Conservation (phyloP, 176 grass and related monocot genomes). For the Hyparrhenia diplandra region DNA sequence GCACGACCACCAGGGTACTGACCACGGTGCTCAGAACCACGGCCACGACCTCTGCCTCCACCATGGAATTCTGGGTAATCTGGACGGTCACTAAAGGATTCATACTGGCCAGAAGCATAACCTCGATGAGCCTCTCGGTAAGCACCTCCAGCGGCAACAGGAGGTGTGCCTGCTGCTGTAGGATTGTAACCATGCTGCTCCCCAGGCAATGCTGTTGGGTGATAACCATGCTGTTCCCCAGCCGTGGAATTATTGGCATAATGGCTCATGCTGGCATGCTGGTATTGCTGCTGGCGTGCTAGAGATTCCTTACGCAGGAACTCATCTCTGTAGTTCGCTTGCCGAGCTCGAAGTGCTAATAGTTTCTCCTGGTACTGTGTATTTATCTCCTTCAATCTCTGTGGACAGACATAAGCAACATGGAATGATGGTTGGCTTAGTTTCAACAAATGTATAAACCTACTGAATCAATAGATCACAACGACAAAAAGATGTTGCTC, state of each 20-base stretch:
- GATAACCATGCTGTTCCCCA: slow-evolving; percentile 40
- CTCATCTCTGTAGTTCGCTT: slow-evolving; percentile 70
- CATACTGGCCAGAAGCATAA: slow-evolving; percentile 51
- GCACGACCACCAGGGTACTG: slow-evolving; percentile 65
- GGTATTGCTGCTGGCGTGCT: slow-evolving; percentile 78
- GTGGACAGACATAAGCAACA: slow-evolving; percentile 26
- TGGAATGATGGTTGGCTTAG: neutral
- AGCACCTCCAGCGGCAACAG: slow-evolving; percentile 17
- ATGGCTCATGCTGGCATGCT: slow-evolving; percentile 52
- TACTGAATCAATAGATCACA: neutral
- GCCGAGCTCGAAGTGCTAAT: slow-evolving; percentile 52
- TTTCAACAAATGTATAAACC: neutral
- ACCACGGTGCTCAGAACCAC: slow-evolving; percentile 41
- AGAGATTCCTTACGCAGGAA: slow-evolving; percentile 76
- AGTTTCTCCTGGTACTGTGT: slow-evolving; percentile 73
- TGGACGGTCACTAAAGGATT: slow-evolving; percentile 35
- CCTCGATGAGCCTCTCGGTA: slow-evolving; percentile 51
- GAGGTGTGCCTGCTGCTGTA: slow-evolving; percentile 6
- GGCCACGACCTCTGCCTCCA: slow-evolving; percentile 45
- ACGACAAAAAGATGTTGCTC: neutral
- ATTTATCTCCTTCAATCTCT: slow-evolving; percentile 95
- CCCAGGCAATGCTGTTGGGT: slow-evolving; percentile 25
- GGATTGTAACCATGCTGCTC: slow-evolving; percentile 44
- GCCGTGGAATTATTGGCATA: slow-evolving; percentile 37
- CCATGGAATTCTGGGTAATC: slow-evolving; percentile 49